Conservation (phyloP, 2,329 filamentous ascomycete species). For the Fusarium sp. region DNA sequence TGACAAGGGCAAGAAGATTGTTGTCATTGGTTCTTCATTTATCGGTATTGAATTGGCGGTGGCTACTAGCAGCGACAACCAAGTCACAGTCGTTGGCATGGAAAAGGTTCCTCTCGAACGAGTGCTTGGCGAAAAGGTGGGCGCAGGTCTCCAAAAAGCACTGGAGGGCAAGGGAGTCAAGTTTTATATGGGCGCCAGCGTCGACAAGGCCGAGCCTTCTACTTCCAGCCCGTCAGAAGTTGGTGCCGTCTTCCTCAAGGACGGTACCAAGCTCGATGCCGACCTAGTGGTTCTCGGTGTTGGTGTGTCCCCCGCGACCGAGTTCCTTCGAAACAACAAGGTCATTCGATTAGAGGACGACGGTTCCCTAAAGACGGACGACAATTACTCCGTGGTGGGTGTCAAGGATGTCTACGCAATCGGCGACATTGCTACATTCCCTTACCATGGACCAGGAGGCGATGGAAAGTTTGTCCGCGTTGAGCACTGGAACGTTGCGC, state of each 20-base stretch:
- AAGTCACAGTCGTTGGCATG: slow-evolving; percentile 91
- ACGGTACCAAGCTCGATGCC: slow-evolving; percentile 86
- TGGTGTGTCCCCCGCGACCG: slow-evolving; percentile 88
- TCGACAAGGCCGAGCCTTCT: slow-evolving; percentile 87
- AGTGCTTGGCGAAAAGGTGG: slow-evolving; percentile 87
- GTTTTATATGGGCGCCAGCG: slow-evolving; percentile 85
- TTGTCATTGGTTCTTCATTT: slow-evolving; percentile 93
- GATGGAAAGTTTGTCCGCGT: slow-evolving; percentile 83
- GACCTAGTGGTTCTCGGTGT: slow-evolving; percentile 94
- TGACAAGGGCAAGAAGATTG: slow-evolving; percentile 89
- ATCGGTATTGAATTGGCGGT: slow-evolving; percentile 99
- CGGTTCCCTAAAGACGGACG: slow-evolving; percentile 87
- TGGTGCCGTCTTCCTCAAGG: slow-evolving; percentile 85
- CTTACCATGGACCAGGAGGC: slow-evolving; percentile 91
- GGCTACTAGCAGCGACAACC: slow-evolving; percentile 83
- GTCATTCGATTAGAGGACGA: slow-evolving; percentile 82
- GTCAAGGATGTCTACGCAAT: slow-evolving; percentile 91
- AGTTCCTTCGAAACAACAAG: slow-evolving; percentile 82
- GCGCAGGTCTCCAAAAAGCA: slow-evolving; percentile 82
- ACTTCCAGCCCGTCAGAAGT: slow-evolving; percentile 78
- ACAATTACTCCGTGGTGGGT: slow-evolving; percentile 82
- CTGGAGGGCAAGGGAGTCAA: slow-evolving; percentile 91
- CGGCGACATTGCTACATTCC: slow-evolving; percentile 95
- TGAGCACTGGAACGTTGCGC: slow-evolving; percentile 99
- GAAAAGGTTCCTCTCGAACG: slow-evolving; percentile 88